Evolutionary conservation across 352 stramenopile genomes (phyloP), one percentile per base, ranked within the genome.

Genomic region (Globisporangium mamillatum): DNA sequence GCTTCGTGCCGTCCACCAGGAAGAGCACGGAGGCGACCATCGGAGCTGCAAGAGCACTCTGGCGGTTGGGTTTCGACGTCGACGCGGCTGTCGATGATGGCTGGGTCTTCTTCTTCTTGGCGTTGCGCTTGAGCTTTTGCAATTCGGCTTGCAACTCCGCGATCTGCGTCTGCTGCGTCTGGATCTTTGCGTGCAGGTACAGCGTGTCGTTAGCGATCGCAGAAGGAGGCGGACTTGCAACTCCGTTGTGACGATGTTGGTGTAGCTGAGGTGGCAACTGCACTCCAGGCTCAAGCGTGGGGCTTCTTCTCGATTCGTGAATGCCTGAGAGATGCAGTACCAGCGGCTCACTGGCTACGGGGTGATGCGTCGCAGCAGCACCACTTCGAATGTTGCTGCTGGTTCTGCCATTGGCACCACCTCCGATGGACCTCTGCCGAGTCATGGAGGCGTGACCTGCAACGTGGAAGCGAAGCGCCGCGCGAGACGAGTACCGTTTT

Each of bases 391-490:
- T 18, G 14, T 1, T 41, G 9, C 52, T 55, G 18, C 34, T 62
- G 8, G 34, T 24, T 6, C 2, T 50, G 5, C 16, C 44, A 20
- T n/a, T 59, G 12, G 5, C 46, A 32, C 65, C 62, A 36, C 53
- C 41, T 16, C 12, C 29, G 7, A 20, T 4, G 12, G 20, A 12
- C 1, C 27, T 27, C 10, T 34, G 29, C 8, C 61, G 66, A 44
- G 0, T 44, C 60, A 52, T 4, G 48, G 52, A 25, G 38, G 70
- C 38, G 66, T 90, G 82, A 10, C 71, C 70, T 10, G 73, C 69
- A 25, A 77, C 67, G 64, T 91, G 82, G 59, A 91, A 86, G 2
- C 82, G 81, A 64, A 91, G 78, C 44, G 82, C 82, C 32, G 81
- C 76, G 58, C 82, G 80, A 10, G 82, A 91, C 41, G 82, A 80